Base-by-base conservation (phyloP, 2,329 filamentous ascomycete species). In the Colletotrichum sp. region DNA sequence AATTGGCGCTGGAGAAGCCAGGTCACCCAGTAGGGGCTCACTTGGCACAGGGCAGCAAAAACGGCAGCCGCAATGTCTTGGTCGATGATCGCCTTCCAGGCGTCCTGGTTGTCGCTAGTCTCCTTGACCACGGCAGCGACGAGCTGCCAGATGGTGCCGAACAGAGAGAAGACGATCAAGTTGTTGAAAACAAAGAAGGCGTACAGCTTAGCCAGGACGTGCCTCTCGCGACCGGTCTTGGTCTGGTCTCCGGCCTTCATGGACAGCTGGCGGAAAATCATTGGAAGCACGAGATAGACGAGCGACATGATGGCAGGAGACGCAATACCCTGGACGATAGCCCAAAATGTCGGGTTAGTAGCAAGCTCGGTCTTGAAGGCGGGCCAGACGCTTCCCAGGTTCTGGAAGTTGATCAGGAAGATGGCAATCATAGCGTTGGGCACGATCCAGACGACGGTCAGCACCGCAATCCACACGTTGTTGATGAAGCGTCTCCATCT, bases 131-230 rank as follows among this genome's bases (percentile, higher is more conserved):
- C 92, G 6, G 88, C 88, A 1, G 92, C 86, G 10, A 96, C 88
- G 80, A 96, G 96, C 2, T 88, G 88, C 92, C 95, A 98, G 18
- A 96, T 86, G 2, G 95, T 93, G 60, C 95, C 95, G 84, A 99
- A 99, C 16, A 98, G 88, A 13, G 96, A 98, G 85, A 99, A 99
- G 74, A 99, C 93, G 79, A 99, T 88, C 71, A 99, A 86, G 82
- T 99, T 99, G 90, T 99, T 99, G 89, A 99, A 96, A 69, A 98
- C 92, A 85, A 99, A 99, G 87, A 99, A 99, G 21, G 95, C 91
- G 85, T 98, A 99, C 4, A 99, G 90, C 84, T 98, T 98, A 78
- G 92, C 93, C 75, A 97, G 90, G 69, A 99, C 97, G 84, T 99
- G 96, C 34, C 95, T 91, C 83, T 99, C 97, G 71, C 97, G 92